A percentile compares a stretch with the other conserved stretches of the same genome.
Conservation (phyloP, 805 yeast species). For the Debaryomyces castellii region DNA sequence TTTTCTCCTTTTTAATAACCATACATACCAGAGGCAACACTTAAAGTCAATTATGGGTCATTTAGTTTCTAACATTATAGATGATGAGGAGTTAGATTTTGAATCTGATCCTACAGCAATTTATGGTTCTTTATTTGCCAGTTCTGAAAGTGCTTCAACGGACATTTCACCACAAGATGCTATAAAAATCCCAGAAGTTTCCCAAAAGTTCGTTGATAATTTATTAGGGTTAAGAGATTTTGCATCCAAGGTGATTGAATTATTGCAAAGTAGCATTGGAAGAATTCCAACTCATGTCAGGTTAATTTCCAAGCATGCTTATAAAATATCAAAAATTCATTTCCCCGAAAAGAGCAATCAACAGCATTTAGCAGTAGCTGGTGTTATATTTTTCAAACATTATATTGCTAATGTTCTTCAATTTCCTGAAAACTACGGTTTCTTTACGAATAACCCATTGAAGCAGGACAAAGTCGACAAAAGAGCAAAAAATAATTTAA, state of each 20-base stretch:
- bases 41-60: constrained; percentile 42
- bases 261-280: constrained; percentile 44
- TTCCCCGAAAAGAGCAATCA: constrained; percentile 62
- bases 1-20: constrained; percentile 43
- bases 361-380: constrained; percentile 64
- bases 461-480: constrained; percentile 14
- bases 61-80: constrained; percentile 35
- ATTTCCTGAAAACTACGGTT: constrained; percentile 59
- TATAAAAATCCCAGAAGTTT: constrained; percentile 75
- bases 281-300: constrained; percentile 37
- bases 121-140: constrained; percentile 35
- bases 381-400: constrained; percentile 58
- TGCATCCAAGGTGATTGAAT: constrained; percentile 57
- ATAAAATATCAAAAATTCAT: constrained; percentile 38
- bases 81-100: constrained; percentile 56
- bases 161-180: constrained; percentile 61
- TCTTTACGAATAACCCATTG: constrained; percentile 31
- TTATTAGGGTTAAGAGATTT: constrained; percentile 73
- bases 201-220: constrained; percentile 67
- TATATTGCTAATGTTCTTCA: constrained; percentile 48
- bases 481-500: constrained; percentile 48
- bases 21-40: constrained; percentile 48
- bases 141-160: constrained; percentile 30
- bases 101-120: constrained; percentile 79
- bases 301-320: constrained; percentile 34